A percentile compares a stretch with the other conserved stretches of the same genome.
These are phyloP conservation scores for Crithidia sp. DNA, from an alignment of 208 protist genomes.

Conservation along the genomic window DNA sequence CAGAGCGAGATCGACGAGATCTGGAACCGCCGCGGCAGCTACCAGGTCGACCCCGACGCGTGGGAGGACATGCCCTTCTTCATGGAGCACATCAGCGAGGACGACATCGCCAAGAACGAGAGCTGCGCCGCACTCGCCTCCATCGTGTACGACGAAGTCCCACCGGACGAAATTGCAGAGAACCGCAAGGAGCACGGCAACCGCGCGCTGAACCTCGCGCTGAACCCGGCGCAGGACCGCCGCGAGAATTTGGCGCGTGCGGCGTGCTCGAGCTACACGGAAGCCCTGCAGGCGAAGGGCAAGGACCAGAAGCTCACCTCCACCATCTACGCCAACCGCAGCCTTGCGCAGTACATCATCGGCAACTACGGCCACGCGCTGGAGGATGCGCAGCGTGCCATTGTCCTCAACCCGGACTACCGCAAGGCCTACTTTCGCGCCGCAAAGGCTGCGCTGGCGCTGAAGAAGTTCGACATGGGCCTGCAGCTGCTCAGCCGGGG, in stretches of 20 bases:
- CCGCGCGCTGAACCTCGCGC: conserved; percentile 67
- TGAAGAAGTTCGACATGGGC: conserved; percentile 81
- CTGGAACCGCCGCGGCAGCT: conserved; percentile 84
- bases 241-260: conserved; percentile 82
- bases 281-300: conserved; percentile 81
- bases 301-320: conserved; percentile 68
- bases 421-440: conserved; percentile 89
- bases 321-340: conserved; percentile 86
- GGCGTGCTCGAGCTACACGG: conserved; percentile 85
- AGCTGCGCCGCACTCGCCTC: conserved; percentile 77
- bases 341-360: conserved; percentile 86
- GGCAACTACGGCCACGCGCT: conserved; percentile 89
- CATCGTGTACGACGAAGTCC: conserved; percentile 89
- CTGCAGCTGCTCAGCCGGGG: conserved; percentile 67
- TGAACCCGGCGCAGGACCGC: conserved; percentile 79
- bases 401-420: conserved; percentile 82
- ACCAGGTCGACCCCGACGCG: conserved; percentile 85
- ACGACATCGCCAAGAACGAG: conserved; percentile 81
- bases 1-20: conserved; percentile 89
- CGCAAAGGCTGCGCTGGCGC: conserved; percentile 69
- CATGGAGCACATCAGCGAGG: conserved; percentile 87
- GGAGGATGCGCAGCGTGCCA: conserved; percentile 80
- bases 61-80: conserved; percentile 91
- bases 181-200: conserved; percentile 91
- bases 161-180: conserved; percentile 82